These are phyloP conservation scores for Radiomyces spectabilis DNA, from an alignment of 192 early-diverging fungal species.

Conservation along the genomic window DNA sequence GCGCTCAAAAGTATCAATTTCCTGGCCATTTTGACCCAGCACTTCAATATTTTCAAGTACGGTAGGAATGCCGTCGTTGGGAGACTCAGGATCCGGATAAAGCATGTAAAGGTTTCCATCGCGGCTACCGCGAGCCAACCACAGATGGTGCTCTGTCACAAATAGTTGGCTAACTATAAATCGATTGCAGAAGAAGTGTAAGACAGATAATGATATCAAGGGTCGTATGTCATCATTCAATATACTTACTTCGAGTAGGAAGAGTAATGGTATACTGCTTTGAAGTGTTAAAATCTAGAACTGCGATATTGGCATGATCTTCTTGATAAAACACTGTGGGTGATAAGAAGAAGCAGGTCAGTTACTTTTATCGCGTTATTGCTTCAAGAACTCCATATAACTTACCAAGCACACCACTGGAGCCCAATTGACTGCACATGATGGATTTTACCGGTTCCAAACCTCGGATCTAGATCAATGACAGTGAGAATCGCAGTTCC, in stretches of 20 bases:
- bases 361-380: no score
- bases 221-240: background rate
- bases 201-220: background rate
- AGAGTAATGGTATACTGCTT: conserved; percentile 40
- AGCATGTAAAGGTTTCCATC: conserved; percentile 29
- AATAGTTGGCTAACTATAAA: conserved; percentile 25
- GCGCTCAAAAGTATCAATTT: no score
- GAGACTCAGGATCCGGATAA: conserved; percentile 7
- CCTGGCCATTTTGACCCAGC: conserved; percentile 12
- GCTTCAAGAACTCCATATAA: no score
- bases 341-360: conserved; percentile 14
- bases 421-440: conserved; percentile 33
- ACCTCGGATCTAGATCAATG: conserved; percentile 27
- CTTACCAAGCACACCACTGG: conserved; percentile 29
- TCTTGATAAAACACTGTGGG: conserved; percentile 54
- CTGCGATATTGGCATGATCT: conserved; percentile 30
- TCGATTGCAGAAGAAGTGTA: no score
- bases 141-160: conserved; percentile 34
- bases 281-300: conserved; percentile 49
- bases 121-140: conserved; percentile 40
- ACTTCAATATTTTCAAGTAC: conserved; percentile 16
- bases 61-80: background rate
- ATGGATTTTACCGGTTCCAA: conserved; percentile 35
- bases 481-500: no score
- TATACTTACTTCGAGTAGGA: conserved; percentile 29